Percentiles rank a stretch among this genome's conserved stretches.
Conservation (phyloP, 768 basidiomycete genomes). For the Hygrocybe punicea region DNA sequence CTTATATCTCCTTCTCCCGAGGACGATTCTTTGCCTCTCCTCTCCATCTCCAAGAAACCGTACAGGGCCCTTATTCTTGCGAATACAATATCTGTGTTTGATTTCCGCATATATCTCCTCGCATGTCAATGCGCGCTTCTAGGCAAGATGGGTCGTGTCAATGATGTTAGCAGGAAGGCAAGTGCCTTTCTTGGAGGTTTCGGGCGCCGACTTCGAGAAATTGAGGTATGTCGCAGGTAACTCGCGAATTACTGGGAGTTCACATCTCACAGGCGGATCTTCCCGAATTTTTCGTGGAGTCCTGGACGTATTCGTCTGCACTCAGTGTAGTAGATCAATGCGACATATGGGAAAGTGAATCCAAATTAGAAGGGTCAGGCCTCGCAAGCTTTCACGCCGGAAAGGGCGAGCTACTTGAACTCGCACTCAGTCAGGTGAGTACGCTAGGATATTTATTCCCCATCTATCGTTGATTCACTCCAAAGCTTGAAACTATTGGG, state of each 20-base stretch:
- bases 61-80: slow-evolving; percentile 87
- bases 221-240: slow-evolving; percentile 59
- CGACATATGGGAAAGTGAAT: slow-evolving; percentile 60
- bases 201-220: slow-evolving; percentile 68
- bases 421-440: slow-evolving; percentile 81
- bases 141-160: slow-evolving; percentile 61
- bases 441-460: background rate
- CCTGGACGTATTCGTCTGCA: slow-evolving; percentile 91
- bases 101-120: slow-evolving; percentile 88
- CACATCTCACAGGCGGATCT: slow-evolving; percentile 42
- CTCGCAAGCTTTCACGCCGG: slow-evolving; percentile 61
- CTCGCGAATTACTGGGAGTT: slow-evolving; percentile 2
- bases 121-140: slow-evolving; percentile 79
- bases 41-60: slow-evolving; percentile 76
- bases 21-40: slow-evolving; percentile 78
- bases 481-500: slow-evolving; percentile 83
- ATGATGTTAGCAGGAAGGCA: slow-evolving; percentile 69
- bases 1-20: slow-evolving; percentile 64
- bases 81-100: slow-evolving; percentile 90
- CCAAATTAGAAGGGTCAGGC: slow-evolving; percentile 46
- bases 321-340: slow-evolving; percentile 79
- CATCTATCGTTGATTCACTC: slow-evolving; percentile 1
- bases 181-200: slow-evolving; percentile 74
- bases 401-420: slow-evolving; percentile 84
- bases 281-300: slow-evolving; percentile 76